These are phyloP conservation scores for Candida golubevii DNA, from an alignment of 805 yeast species.

Conservation along the genomic window DNA sequence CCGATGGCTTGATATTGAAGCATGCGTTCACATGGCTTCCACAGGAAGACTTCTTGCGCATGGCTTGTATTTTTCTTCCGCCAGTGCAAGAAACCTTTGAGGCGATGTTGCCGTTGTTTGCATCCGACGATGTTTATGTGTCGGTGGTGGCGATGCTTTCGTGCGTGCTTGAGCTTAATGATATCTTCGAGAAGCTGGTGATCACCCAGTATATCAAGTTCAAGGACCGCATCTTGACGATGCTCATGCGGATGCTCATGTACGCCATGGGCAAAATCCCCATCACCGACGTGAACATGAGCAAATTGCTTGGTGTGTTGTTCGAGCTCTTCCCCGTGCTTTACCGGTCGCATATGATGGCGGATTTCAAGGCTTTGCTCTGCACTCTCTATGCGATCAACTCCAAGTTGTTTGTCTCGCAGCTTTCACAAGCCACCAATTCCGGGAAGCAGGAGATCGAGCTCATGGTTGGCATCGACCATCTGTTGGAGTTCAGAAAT, in stretches of 20 bases:
- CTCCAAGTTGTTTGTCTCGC: conserved; percentile 23
- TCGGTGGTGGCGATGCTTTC: conserved; percentile 26
- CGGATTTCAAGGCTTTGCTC: conserved; percentile 22
- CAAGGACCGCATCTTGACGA: conserved; percentile 26
- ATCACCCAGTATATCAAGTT: conserved; percentile 35
- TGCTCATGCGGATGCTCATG: conserved; percentile 26
- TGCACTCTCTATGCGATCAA: conserved; percentile 28
- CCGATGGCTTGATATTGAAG: conserved; percentile 23
- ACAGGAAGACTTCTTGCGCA: conserved; percentile 33
- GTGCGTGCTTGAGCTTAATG: conserved; percentile 28
- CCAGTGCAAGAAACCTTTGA: conserved; percentile 21
- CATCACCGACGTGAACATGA: conserved; percentile 29
- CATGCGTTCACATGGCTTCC: conserved; percentile 24
- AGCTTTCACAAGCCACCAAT: conserved; percentile 20
- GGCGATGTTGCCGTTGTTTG: conserved; percentile 21
- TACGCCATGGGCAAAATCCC: conserved; percentile 29
- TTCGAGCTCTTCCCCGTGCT: conserved; percentile 32
- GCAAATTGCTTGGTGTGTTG: conserved; percentile 22
- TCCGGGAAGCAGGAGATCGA: conserved; percentile 31
- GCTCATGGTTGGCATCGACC: conserved; percentile 30
- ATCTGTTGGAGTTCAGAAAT: conserved; percentile 12
- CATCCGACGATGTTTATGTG: conserved; percentile 27
- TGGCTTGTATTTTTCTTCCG: conserved; percentile 23
- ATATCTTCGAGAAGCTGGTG: conserved; percentile 26
- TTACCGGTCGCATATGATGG: conserved; percentile 26